A percentile compares a stretch with the other conserved stretches of the same genome.
These are phyloP conservation scores for Benincasa hispida DNA, from an alignment of 306 rosid genomes.

Conservation along the genomic window DNA sequence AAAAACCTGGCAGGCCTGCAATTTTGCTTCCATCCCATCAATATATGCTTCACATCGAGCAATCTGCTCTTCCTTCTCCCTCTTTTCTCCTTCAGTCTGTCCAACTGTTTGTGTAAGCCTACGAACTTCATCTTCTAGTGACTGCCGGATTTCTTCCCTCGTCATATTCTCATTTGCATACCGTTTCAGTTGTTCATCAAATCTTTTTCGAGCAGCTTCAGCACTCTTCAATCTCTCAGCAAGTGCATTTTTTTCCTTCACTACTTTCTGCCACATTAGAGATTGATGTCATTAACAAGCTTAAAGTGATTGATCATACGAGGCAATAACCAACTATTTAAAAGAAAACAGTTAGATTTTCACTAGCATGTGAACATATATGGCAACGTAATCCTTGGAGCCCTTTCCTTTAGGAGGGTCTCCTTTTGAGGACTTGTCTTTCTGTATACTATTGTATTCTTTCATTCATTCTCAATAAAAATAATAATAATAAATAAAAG, in stretches of 20 bases:
- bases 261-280: conserved; percentile 53
- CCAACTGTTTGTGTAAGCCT: conserved; percentile 89
- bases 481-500: no score
- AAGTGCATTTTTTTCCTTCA: conserved; percentile 91
- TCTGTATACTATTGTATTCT: no score
- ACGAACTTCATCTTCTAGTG: conserved; percentile 92
- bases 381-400: not conserved
- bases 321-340: not conserved
- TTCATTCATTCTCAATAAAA: no score
- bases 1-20: conserved; percentile 88
- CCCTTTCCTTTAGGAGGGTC: no score
- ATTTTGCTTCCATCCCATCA: conserved; percentile 95
- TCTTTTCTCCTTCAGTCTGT: conserved; percentile 88
- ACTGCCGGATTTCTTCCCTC: conserved; percentile 83
- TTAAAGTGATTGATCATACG: not conserved
- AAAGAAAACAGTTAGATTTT: not conserved
- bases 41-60: conserved; percentile 93
- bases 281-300: conserved; percentile 8
- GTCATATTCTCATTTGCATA: conserved; percentile 86
- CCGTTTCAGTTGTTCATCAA: conserved; percentile 91
- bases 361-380: not conserved
- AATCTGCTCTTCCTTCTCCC: conserved; percentile 95
- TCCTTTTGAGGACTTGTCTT: no score
- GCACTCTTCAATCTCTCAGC: conserved; percentile 91
- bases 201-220: conserved; percentile 93